phyloP scores from a whole-genome alignment of 2,329 filamentous ascomycete species.

The Aspergillus latus region DNA sequence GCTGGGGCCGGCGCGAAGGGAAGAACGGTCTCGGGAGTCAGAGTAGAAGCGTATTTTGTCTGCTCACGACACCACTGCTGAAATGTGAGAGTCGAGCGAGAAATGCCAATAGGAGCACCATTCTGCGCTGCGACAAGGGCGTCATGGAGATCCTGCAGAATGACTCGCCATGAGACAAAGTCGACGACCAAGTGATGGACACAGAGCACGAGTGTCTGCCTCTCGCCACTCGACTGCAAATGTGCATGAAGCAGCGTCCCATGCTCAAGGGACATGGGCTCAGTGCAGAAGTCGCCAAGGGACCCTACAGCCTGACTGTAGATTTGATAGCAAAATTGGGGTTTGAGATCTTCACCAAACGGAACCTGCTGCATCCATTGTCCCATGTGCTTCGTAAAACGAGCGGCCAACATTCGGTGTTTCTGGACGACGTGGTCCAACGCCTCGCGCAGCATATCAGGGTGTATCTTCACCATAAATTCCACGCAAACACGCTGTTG shows the following conservation, averaged over 20 bases:
- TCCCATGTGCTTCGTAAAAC: not conserved
- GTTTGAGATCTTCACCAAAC: not conserved
- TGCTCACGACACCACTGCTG: slow-evolving; percentile 10
- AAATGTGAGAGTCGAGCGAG: slow-evolving; percentile 4
- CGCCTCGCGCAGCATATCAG: not conserved
- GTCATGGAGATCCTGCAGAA: slow-evolving; percentile 8
- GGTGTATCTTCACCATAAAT: not conserved
- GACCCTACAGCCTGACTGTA: not conserved
- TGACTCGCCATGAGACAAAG: slow-evolving; percentile 12
- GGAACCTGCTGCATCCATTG: slow-evolving; percentile 4
- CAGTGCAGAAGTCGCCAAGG: not conserved
- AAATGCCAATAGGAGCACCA: not conserved
- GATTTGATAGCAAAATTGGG: not conserved
- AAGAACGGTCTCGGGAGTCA: not conserved
- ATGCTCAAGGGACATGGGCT: slow-evolving; percentile 6
- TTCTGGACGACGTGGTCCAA: not conserved
- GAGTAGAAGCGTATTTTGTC: not conserved
- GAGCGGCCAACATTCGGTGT: not conserved
- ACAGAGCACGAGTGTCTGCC: slow-evolving; percentile 1
- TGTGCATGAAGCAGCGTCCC: slow-evolving; percentile 8
- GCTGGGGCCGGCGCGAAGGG: not conserved
- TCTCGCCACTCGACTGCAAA: not conserved
- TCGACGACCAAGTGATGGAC: slow-evolving; percentile 13
- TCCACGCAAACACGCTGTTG: slow-evolving; percentile 5
- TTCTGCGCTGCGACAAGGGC: not conserved